phyloP scores from a whole-genome alignment of 352 stramenopile species.

The Phytopythium cucurbitacearum region DNA sequence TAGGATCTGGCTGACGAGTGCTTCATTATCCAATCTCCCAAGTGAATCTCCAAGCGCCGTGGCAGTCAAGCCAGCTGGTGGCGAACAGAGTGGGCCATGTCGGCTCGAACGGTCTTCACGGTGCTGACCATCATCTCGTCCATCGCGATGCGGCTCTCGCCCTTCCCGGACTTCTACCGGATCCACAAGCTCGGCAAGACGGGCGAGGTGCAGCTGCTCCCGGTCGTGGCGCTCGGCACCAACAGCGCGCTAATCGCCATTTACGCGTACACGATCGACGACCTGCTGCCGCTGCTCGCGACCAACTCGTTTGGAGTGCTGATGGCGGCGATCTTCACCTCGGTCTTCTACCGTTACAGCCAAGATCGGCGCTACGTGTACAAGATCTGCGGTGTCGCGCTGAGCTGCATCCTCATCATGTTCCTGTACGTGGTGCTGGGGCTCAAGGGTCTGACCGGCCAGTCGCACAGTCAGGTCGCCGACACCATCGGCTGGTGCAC shows the following conservation, averaged over 20 bases:
- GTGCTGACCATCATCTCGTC: constrained; percentile 6
- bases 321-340: constrained; percentile 15
- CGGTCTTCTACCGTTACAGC: constrained; percentile 22
- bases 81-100: too few species aligned
- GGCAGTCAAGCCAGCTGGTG: too few species aligned
- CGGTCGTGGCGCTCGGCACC: constrained; percentile 5
- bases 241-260: background rate
- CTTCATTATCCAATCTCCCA: too few species aligned
- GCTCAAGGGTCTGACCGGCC: constrained; percentile 14
- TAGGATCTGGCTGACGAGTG: too few species aligned
- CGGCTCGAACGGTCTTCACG: background rate
- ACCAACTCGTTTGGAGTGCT: constrained; percentile 17
- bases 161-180: background rate
- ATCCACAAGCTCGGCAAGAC: constrained; percentile 5
- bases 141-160: constrained; percentile 3
- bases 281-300: constrained; percentile 20
- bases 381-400: constrained; percentile 13
- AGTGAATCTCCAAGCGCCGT: too few species aligned
- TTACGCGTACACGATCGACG: constrained; percentile 19
- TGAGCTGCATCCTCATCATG: constrained; percentile 19
- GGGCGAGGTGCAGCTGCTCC: constrained; percentile 2
- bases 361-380: constrained; percentile 13
- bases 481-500: constrained; percentile 36
- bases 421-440: constrained; percentile 24
- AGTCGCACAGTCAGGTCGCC: constrained; percentile 22